A percentile compares a stretch with the other conserved stretches of the same genome.
Conservation (phyloP, 2,329 filamentous ascomycete genomes). For the Xylariaceae sp. region DNA sequence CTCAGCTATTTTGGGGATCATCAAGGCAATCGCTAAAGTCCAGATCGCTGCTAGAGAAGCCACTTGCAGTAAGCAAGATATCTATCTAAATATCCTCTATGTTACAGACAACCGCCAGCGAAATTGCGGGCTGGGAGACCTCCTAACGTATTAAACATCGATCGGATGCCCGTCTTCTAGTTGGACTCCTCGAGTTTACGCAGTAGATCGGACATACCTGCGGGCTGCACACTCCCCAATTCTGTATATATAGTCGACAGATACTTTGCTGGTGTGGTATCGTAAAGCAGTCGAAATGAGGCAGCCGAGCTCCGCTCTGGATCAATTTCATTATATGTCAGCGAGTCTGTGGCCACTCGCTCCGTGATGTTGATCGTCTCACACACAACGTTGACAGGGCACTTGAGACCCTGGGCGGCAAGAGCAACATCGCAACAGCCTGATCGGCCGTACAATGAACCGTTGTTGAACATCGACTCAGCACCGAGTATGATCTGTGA, state of each 20-base stretch:
- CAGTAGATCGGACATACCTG: slow-evolving; percentile 68
- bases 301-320: slow-evolving; percentile 60
- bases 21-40: too few relatives aligned
- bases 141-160: not conserved
- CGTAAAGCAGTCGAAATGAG: slow-evolving; percentile 70
- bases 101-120: slow-evolving; percentile 7
- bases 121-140: not conserved
- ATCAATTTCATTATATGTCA: slow-evolving; percentile 90
- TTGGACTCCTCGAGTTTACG: slow-evolving; percentile 53
- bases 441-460: slow-evolving; percentile 79
- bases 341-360: slow-evolving; percentile 85
- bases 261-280: slow-evolving; percentile 83
- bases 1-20: not conserved
- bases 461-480: slow-evolving; percentile 94
- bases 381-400: slow-evolving; percentile 84
- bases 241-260: slow-evolving; percentile 89
- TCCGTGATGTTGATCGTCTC: slow-evolving; percentile 89
- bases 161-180: slow-evolving; percentile 27
- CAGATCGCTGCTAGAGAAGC: not conserved
- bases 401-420: slow-evolving; percentile 68
- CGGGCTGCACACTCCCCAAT: slow-evolving; percentile 79
- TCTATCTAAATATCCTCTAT: slow-evolving; percentile 9
- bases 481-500: slow-evolving; percentile 80
- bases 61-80: slow-evolving; percentile 11
- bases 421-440: slow-evolving; percentile 86